Evolutionary conservation across 163 green algal species (phyloP).

Genomic region (Prototheca cutis): DNA sequence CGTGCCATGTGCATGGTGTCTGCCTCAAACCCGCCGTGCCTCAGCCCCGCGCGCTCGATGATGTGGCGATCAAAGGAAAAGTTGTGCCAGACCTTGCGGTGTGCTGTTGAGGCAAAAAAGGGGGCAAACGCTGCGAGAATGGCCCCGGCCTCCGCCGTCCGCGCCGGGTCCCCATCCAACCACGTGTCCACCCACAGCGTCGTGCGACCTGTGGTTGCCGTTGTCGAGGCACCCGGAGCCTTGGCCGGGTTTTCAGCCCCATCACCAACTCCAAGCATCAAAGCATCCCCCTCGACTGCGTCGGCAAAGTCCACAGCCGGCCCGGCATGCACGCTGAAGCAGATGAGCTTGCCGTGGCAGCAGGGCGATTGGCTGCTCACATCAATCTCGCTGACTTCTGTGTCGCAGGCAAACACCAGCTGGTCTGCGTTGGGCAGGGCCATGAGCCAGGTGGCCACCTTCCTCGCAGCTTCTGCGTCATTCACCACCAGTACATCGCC

Average conservation of each 20-base stretch:
- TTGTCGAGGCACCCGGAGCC: too few species aligned
- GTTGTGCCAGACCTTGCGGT: conserved; percentile 92
- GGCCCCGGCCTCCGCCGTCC: conserved; percentile 11
- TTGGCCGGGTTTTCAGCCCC: too few species aligned
- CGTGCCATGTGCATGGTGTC: conserved; percentile 99
- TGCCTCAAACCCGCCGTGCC: conserved; percentile 67
- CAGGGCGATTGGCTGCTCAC: conserved; percentile 73
- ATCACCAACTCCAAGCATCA: too few species aligned
- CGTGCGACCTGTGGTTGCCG: background rate
- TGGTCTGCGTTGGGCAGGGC: conserved; percentile 1
- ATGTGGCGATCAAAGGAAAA: conserved; percentile 97
- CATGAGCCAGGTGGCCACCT: conserved; percentile 27
- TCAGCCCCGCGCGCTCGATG: conserved; percentile 26
- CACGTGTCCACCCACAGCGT: conserved; percentile 61
- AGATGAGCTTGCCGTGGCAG: conserved; percentile 80
- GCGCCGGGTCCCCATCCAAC: conserved; percentile 26
- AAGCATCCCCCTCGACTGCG: too few species aligned
- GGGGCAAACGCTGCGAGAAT: conserved; percentile 50
- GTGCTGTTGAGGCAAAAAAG: conserved; percentile 56
- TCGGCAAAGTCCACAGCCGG: conserved; percentile 53
- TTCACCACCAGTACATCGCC: conserved; percentile 41
- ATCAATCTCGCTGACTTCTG: conserved; percentile 82
- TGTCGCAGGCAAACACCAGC: conserved; percentile 76
- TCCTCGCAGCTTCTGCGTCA: conserved; percentile 26
- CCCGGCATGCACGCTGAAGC: conserved; percentile 82